These are phyloP conservation scores for Eimeria praecox DNA, from an alignment of 169 alveolate species.

Conservation along the genomic window DNA sequence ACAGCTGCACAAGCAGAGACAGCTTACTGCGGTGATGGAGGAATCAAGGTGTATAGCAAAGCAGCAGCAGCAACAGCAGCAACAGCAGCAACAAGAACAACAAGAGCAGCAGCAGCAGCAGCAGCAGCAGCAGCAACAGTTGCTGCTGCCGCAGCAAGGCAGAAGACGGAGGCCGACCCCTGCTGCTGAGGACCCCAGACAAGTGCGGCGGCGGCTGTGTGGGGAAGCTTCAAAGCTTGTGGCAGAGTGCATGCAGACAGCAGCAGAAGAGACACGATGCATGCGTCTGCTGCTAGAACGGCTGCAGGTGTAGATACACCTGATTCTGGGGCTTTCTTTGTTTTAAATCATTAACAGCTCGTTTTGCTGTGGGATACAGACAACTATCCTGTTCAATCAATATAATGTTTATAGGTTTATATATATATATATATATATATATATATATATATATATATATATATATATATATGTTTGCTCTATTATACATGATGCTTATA, in stretches of 20 bases:
- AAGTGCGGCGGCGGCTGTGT: conserved; percentile 60
- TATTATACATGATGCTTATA: too few relatives aligned
- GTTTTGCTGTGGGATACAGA: too few relatives aligned
- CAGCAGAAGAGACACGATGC: conserved; percentile 27
- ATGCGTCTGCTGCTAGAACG: not conserved
- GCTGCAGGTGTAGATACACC: conserved; percentile 7
- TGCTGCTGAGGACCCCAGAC: not conserved
- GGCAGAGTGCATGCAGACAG: conserved; percentile 24
- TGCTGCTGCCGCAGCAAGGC: not conserved
- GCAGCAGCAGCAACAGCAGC: not conserved
- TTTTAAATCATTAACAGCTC: too few relatives aligned
- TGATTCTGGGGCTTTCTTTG: too few relatives aligned
- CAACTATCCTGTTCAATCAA: too few relatives aligned
- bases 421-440: too few relatives aligned
- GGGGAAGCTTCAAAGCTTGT: not conserved
- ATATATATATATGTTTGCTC: too few relatives aligned
- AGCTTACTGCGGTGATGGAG: too few relatives aligned
- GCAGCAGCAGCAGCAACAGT: not conserved
- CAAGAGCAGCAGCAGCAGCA: conserved; percentile 13
- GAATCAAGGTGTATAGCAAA: not conserved
- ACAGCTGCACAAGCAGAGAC: too few relatives aligned
- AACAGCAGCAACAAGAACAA: not conserved
- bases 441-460: too few relatives aligned
- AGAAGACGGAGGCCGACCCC: not conserved
- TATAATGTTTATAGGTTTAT: too few relatives aligned